Base-by-base conservation (phyloP, 495 filamentous ascomycete species). In the Penicillium salamii region DNA sequence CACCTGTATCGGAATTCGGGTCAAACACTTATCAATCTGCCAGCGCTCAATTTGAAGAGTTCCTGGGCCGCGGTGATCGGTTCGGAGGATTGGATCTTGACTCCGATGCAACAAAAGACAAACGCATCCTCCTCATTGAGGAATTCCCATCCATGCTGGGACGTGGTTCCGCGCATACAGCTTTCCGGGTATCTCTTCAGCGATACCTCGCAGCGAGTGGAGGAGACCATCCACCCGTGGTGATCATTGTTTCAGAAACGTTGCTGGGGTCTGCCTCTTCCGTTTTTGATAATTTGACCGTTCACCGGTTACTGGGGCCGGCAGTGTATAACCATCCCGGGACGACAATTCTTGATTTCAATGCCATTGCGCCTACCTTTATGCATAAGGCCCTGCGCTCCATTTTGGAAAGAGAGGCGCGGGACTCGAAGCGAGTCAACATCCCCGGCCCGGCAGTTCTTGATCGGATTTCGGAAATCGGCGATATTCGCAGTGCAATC, bases 231-330 rank as follows among this genome's bases (percentile, higher is more conserved):
- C 84, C 82, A 2, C 93, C 95, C 2, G 71, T 97, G 28, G 79
- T 99, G 19, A 84, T 99, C 68, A 81, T 97, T 44, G 78, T 99
- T 21, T 93, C 93, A 0, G 95, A 99, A 63, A 95, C 87, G 3
- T 72, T 90, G 19, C 66, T 92, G 7, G 86, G 83, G 5, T 90
- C 86, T 9, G 84, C 82, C 6, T 88, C 85, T 2, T 82, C 88
- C 8, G 79, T 83, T 3, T 81, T 87, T 23, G 89, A 96, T 58
- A 96, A 85, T 61, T 88, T 99, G 53, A 97, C 91, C 0, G 89
- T 86, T 2, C 86, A 96, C 70, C 82, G 90, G 14, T 67, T 99
- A 31, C 81, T 99, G 8, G 91, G 95, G 0, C 84, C 89, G 1
- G 85, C 90, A 49, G 84, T 99, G 26, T 78, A 88, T 9, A 81